Conservation (phyloP, 257 asterid genomes). For the Solanum clarkiae region DNA sequence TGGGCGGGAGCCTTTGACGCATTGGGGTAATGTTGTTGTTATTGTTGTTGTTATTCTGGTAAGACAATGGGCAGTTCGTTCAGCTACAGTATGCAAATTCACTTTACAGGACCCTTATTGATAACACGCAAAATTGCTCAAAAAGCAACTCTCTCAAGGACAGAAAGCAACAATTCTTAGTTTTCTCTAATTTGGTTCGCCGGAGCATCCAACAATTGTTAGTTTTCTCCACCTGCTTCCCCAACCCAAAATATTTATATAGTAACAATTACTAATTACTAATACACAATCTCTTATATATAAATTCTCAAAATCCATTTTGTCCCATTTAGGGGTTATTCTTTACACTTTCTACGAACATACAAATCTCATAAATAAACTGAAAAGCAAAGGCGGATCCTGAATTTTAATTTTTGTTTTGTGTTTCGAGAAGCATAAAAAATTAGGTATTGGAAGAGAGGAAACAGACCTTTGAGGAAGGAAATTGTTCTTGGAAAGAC, state of each 20-base stretch:
- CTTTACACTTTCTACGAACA: neutral
- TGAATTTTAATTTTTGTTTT: too few relatives aligned
- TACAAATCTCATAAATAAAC: neutral
- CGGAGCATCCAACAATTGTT: neutral
- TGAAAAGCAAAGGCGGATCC: too few relatives aligned
- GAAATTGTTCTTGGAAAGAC: constrained; percentile 98
- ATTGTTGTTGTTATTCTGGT: too few relatives aligned
- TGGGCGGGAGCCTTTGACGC: too few relatives aligned
- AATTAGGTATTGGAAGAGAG: neutral
- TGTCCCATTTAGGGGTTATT: neutral
- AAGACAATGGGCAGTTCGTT: neutral
- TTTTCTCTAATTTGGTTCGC: neutral
- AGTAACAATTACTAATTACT: neutral
- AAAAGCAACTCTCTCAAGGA: neutral
- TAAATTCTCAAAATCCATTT: neutral
- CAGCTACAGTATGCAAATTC: neutral
- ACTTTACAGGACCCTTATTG: neutral
- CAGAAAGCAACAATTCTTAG: neutral
- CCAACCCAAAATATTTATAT: neutral
- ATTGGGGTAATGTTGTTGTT: too few relatives aligned
- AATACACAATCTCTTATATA: neutral
- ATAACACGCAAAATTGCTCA: neutral
- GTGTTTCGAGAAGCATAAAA: too few relatives aligned
- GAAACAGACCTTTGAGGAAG: constrained; percentile 42
- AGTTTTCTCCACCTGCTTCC: neutral